Base-by-base conservation (phyloP, 2,329 filamentous ascomycete genomes). In the Rugonectria rugulosa region DNA sequence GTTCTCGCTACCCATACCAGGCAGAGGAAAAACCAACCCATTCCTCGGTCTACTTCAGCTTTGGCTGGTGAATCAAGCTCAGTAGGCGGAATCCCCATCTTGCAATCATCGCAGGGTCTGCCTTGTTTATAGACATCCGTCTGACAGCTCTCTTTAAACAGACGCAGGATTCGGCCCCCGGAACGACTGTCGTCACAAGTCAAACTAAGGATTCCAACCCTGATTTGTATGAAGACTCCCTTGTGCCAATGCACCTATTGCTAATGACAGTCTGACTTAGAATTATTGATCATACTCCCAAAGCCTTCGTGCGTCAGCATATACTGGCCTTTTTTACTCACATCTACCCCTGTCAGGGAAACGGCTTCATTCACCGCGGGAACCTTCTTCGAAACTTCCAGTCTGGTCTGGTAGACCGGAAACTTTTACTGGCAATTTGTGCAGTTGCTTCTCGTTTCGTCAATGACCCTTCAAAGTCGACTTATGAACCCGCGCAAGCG, bases 281-380 rank as follows among this genome's bases (percentile, higher is more conserved):
- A 9, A 21, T 21, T 15, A 51, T 44, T 17, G 20, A 51, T 17
- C n/a, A 29, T 8, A 10, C 43, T 7, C 48, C 40, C 7, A 51
- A 51, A 23, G 29, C 2, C 12, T 29, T 51, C 23, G 15, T 51
- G 15, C 48, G 37, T 8, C 31, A 44, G 17, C 38, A 51, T 11
- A 51, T 51, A 6, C 38, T 43, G n/a, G 48, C 48, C 2, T 51
- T 51, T 17, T 51, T 51, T 31, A 44, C 29, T 14, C 23, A 21
- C 21, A 51, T 51, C 20, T 44, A 44, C 12, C 38, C 48, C 24
- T 51, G 48, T 9, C 48, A 51, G 23, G 48, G 38, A 14, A 51
- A 51, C 11, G 48, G 48, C 2, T 51, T 51, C 7, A 29, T 51
- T 23, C 48, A 51, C 14, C 48, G 48, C 6, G 31, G 40, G 11